Conservation (phyloP, 805 yeast species). For the Wickerhamomyces tratensis region DNA sequence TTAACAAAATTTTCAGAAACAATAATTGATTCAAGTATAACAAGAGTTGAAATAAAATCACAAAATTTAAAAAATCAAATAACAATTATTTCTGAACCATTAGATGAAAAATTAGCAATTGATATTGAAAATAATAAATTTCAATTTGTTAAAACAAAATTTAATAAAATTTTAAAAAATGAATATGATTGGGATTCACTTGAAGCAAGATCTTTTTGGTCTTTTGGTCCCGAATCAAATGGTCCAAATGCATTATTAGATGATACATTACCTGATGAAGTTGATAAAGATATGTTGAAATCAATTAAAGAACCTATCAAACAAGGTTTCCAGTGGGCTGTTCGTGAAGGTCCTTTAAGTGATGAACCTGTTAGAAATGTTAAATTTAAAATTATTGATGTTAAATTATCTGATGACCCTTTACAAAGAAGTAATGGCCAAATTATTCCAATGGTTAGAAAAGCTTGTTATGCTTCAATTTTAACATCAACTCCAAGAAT, state of each 20-base stretch:
- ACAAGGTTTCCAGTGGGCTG: conserved; percentile 80
- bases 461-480: conserved; percentile 77
- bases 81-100: conserved; percentile 70
- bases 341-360: conserved; percentile 84
- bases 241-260: conserved; percentile 49
- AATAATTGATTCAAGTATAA: conserved; percentile 50
- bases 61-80: conserved; percentile 45
- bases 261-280: conserved; percentile 68
- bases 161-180: conserved; percentile 46
- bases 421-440: conserved; percentile 52
- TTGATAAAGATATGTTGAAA: conserved; percentile 41
- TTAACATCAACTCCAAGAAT: conserved; percentile 70
- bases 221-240: conserved; percentile 50
- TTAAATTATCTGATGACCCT: conserved; percentile 37
- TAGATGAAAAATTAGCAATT: conserved; percentile 40
- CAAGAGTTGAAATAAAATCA: conserved; percentile 55
- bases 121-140: conserved; percentile 48
- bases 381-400: conserved; percentile 62
- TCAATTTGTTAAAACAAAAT: conserved; percentile 26
- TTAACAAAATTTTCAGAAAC: conserved; percentile 75
- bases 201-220: conserved; percentile 76
- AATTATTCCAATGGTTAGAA: conserved; percentile 70
- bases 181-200: conserved; percentile 75
- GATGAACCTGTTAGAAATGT: conserved; percentile 71
- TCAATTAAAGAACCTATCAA: conserved; percentile 43